Base-by-base conservation (phyloP, 106 monocot species). In the Narthecium ossifragum region DNA sequence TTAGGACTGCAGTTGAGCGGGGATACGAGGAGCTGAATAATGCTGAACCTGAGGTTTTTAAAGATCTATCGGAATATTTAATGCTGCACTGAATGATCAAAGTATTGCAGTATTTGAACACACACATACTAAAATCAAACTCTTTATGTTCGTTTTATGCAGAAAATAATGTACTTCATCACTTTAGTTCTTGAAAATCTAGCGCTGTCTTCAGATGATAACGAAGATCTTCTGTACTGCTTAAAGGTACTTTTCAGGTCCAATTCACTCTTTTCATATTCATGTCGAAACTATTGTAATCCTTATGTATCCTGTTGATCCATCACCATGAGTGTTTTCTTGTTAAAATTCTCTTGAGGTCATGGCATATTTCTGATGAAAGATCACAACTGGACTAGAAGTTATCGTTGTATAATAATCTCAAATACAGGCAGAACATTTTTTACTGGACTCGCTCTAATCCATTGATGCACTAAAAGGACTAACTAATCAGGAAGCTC, bases 111-210 rank as follows among this genome's bases (percentile, higher is more conserved):
- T n/a, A n/a, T n/a, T n/a, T n/a, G n/a, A n/a, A n/a, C n/a, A n/a
- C n/a, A n/a, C n/a, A 46, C 6, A 1, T 52, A 20, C 6, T 13
- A 13, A 43, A 43, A 32, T 30, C 28, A 13, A 28, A 31, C 51
- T 49, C 46, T 33, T 46, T 10, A 64, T 66, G n/a, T 64, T 75
- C 33, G 22, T 58, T 72, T 59, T 39, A 55, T 55, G 27, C 90
- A 98, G 96, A 98, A 86, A 90, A 98, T 87, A 33, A 87, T 98
- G 76, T 74, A 90, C 69, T 86, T 84, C 61, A 84, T 90, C 41
- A 74, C 71, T 59, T 60, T 98, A 29, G 96, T 84, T 67, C 81
- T 98, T 65, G 90, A 87, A 70, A 98, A 98, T 84, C 81, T 98
- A 56, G 86, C 84, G n/a, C 63, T 98, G 12, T 86, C 96, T n/a